These are phyloP conservation scores for Amauroascus niger DNA, from an alignment of 2,329 filamentous ascomycete species.

Conservation along the genomic window DNA sequence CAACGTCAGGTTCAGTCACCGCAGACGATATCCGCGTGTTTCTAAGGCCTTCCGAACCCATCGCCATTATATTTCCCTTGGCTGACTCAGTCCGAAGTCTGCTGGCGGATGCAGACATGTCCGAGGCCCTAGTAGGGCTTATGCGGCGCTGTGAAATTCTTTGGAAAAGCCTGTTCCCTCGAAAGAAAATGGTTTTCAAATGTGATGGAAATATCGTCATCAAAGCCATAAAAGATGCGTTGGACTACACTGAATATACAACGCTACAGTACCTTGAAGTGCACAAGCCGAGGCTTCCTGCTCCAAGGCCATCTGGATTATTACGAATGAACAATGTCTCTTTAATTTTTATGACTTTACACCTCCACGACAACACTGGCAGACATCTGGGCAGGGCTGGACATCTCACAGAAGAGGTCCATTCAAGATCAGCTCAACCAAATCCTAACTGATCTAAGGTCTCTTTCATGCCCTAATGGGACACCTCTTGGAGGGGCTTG, in stretches of 20 bases:
- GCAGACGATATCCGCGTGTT: slow-evolving; percentile 19
- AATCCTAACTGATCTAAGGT: slow-evolving; percentile 4
- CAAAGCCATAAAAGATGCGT: slow-evolving; percentile 18
- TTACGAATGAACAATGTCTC: slow-evolving; percentile 19
- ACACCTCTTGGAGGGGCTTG: slow-evolving; percentile 18
- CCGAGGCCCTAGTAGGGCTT: slow-evolving; percentile 14
- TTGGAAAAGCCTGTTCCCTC: slow-evolving; percentile 20
- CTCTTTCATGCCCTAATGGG: background rate
- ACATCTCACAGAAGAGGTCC: slow-evolving; percentile 17
- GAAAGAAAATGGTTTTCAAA: slow-evolving; percentile 21
- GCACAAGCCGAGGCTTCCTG: slow-evolving; percentile 21
- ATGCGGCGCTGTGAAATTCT: slow-evolving; percentile 19
- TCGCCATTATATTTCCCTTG: slow-evolving; percentile 17
- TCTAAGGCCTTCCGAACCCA: slow-evolving; percentile 14
- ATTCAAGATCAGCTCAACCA: slow-evolving; percentile 15
- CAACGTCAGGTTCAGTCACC: slow-evolving; percentile 7
- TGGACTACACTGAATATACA: slow-evolving; percentile 22
- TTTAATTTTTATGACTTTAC: slow-evolving; percentile 25
- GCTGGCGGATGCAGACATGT: slow-evolving; percentile 12
- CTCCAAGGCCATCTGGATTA: slow-evolving; percentile 24
- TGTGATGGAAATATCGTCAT: slow-evolving; percentile 20
- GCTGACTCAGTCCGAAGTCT: slow-evolving; percentile 15
- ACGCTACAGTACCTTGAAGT: slow-evolving; percentile 23
- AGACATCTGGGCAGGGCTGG: slow-evolving; percentile 21
- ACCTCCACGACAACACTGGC: slow-evolving; percentile 20